Evolutionary conservation across 2,329 filamentous ascomycete genomes (phyloP).

Genomic region (Pseudofabraea citricarpa): DNA sequence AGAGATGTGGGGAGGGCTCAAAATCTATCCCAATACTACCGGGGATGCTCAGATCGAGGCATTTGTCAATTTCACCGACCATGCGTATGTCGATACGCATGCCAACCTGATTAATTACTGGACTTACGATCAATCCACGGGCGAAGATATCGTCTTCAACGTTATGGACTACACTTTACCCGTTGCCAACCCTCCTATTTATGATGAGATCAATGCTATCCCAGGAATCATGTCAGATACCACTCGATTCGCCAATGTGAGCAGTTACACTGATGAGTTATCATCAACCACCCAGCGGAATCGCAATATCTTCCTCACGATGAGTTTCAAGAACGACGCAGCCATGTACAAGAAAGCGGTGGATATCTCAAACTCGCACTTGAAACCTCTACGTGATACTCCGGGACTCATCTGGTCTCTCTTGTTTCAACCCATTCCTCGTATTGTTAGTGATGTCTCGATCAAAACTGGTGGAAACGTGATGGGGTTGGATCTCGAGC

Average conservation of each 20-base stretch:
- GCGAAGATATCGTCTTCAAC: constrained; percentile 29
- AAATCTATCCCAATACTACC: constrained; percentile 23
- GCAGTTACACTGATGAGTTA: constrained; percentile 29
- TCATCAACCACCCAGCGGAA: constrained; percentile 26
- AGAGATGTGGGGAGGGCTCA: constrained; percentile 30
- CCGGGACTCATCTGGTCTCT: no score
- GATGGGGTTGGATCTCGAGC: no score
- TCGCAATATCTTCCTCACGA: constrained; percentile 29
- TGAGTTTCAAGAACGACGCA: constrained; percentile 31
- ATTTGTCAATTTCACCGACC: constrained; percentile 19
- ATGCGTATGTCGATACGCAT: constrained; percentile 17
- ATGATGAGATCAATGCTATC: constrained; percentile 28
- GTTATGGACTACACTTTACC: constrained; percentile 22
- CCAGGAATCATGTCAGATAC: constrained; percentile 29
- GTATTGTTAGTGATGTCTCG: no score
- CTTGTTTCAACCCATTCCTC: no score
- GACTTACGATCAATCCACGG: constrained; percentile 18
- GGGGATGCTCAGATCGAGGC: constrained; percentile 18
- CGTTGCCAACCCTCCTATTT: constrained; percentile 19
- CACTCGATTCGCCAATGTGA: constrained; percentile 26
- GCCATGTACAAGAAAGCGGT: no score
- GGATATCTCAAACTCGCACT: no score
- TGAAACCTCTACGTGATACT: no score
- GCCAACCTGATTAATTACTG: constrained; percentile 25
- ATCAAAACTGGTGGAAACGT: no score